Conservation (phyloP, 1,284 basidiomycete genomes). For the Pseudozyma hubeiensis region DNA sequence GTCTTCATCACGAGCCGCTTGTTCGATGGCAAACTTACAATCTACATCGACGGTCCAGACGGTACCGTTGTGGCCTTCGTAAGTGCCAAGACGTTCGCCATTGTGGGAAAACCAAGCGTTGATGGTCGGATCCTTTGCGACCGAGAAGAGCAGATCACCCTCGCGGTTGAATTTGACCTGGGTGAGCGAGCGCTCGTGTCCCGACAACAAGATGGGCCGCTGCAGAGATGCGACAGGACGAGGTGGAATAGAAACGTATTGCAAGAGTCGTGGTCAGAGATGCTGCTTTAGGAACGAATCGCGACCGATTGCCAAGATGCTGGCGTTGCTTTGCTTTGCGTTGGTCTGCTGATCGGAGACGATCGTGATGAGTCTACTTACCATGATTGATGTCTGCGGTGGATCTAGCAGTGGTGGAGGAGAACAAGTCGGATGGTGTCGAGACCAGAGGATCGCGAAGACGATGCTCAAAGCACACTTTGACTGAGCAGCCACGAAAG, state of each 20-base stretch:
- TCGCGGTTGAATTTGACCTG: slow-evolving; percentile 82
- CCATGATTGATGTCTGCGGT: slow-evolving; percentile 5
- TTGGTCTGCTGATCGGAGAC: not conserved
- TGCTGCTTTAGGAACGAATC: not conserved
- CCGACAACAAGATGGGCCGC: slow-evolving; percentile 71
- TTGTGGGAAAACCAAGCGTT: slow-evolving; percentile 99
- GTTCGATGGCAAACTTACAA: slow-evolving; percentile 61
- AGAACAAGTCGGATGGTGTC: not conserved
- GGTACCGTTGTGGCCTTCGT: slow-evolving; percentile 93
- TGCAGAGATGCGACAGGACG: slow-evolving; percentile 2
- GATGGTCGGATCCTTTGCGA: slow-evolving; percentile 93
- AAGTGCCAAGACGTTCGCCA: slow-evolving; percentile 95
- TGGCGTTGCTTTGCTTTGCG: not conserved
- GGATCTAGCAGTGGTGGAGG: slow-evolving; percentile 1
- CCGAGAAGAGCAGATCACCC: slow-evolving; percentile 94
- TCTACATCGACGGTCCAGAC: slow-evolving; percentile 98
- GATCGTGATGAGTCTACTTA: not conserved
- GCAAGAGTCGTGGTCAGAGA: not conserved
- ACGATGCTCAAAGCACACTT: not conserved
- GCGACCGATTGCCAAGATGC: not conserved
- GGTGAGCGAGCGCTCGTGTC: slow-evolving; percentile 97
- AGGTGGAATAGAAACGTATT: not conserved
- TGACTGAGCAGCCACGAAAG: slow-evolving; percentile 12
- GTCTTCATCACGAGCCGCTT: not conserved
- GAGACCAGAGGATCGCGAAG: slow-evolving; percentile 3